Evolutionary conservation across 2,329 filamentous ascomycete species (phyloP), one percentile per base, ranked within the genome.

Genomic region (Neocatenulostroma microsporum): DNA sequence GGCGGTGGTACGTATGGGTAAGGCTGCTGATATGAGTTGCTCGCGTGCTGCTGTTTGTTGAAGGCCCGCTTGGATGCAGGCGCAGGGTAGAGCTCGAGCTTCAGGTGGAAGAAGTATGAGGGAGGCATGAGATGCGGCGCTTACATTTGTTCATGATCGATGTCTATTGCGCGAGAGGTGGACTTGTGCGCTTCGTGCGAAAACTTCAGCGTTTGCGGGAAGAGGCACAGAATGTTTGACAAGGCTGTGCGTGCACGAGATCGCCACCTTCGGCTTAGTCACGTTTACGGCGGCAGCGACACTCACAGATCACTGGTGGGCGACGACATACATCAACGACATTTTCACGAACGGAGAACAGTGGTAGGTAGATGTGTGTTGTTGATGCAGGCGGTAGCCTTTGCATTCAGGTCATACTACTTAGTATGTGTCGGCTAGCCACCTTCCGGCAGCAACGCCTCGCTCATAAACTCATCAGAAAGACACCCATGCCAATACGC

Each of bases 91-190:
- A 80, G 60, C 67, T 80, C 76, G 49, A 80, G 66, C 46, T 66
- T 66, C 40, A 81, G 56, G 51, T 80, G 74, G 52, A 76, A 81
- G 57, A 78, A 79, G 57, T 77, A 69, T 50, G 74, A 72, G n/a
- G n/a, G n/a, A 76, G 79, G 40, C 73, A 70, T 56, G 71, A 72
- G 73, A 76, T 76, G n/a, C n/a, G n/a, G n/a, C n/a, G n/a, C n/a
- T n/a, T n/a, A n/a, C n/a, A 13, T 29, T 11, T 29, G 10, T 18
- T 8, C 29, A 29, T 29, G 26, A 29, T 29, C 26, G 13, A 29
- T 29, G 15, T 10, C 13, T 8, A n/a, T 24, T 24, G 8, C 8
- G n/a, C 21, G 21, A n/a, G 21, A 8, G 21, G 21, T n/a, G 21
- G 21, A 8, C 8, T 8, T n/a, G n/a, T n/a, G n/a, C n/a, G n/a